Base-by-base conservation (phyloP, 495 filamentous ascomycete genomes). In the Tuber melanosporum region DNA sequence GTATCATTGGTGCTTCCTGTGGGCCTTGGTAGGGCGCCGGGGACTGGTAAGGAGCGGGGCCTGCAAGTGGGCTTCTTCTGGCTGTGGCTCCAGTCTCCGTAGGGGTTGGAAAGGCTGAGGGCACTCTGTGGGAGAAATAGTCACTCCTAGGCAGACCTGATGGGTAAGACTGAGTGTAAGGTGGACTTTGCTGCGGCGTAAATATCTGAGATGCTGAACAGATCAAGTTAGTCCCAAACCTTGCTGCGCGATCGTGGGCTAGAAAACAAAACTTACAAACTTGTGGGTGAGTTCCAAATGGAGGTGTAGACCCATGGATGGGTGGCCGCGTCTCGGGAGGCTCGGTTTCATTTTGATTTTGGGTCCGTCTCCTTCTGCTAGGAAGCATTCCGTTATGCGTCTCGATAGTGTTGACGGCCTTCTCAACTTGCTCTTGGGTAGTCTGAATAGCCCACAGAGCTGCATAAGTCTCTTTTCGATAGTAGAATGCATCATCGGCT, bases 371-470 rank as follows among this genome's bases (percentile, higher is more conserved):
- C 71, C 78, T 73, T 52, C 78, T 73, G 43, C 73, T 44, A 76
- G 78, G 78, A 17, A 80, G 47, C 41, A 41, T 44, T 46, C 80
- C 80, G 42, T 79, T 80, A 46, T 82, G 72, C 44, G 74, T n/a
- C 22, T 66, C 79, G 62, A 82, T 82, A 42, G 79, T 66, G 26
- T 26, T 39, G 20, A 82, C 71, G 36, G 81, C 81, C 41, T 43
- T 44, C 41, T 82, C 74, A 70, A 82, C 81, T 72, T 82, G 76
- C 14, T 75, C 66, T 47, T 82, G 81, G 15, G 72, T 74, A 41
- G 71, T 45, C 72, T 79, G 80, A 22, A 82, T 82, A n/a, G 71
- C 76, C 81, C 81, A 82, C 10, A 82, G n/a, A 20, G 80, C 81
- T 14, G 76, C 77, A 57, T 79, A 75, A 17, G 80, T 78, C 12